A percentile compares a stretch with the other conserved stretches of the same genome.
phyloP scores from a whole-genome alignment of 768 basidiomycete species.

The Rhizopogon rudus region DNA sequence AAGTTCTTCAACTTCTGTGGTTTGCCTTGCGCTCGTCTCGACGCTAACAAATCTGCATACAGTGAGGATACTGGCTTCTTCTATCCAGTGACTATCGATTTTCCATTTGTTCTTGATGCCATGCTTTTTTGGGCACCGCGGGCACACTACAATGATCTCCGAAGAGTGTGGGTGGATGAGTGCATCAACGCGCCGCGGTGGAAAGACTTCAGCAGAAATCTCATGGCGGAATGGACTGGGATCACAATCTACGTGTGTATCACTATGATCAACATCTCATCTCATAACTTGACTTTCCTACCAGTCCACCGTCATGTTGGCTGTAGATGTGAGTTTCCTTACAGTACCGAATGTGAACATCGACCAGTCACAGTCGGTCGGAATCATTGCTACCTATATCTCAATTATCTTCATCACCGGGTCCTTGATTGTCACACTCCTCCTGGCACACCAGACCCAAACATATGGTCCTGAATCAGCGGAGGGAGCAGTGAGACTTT shows the following conservation, averaged over 20 bases:
- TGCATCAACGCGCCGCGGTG: conserved; percentile 30
- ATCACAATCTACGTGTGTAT: conserved; percentile 41
- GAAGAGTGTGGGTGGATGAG: not conserved
- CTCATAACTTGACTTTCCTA: not conserved
- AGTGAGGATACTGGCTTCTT: not conserved
- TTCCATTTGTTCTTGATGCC: conserved; percentile 3
- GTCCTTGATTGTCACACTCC: conserved; percentile 27
- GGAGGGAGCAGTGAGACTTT: conserved; percentile 20
- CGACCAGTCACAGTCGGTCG: conserved; percentile 6
- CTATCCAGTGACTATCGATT: not conserved
- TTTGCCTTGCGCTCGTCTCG: not conserved
- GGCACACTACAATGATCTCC: not conserved
- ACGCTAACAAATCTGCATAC: not conserved
- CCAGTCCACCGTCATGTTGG: conserved; percentile 45
- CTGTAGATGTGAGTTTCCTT: conserved; percentile 50
- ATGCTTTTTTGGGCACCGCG: conserved; percentile 1
- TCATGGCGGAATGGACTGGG: conserved; percentile 43
- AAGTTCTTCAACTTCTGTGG: conserved; percentile 5
- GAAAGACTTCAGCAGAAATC: conserved; percentile 34
- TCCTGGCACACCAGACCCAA: conserved; percentile 34
- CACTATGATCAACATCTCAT: no score
- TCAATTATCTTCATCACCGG: conserved; percentile 31
- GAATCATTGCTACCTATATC: conserved; percentile 30
- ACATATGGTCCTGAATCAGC: conserved; percentile 16
- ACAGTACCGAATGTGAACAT: conserved; percentile 39